These are phyloP conservation scores for Cymbopogon flexuosus DNA, from an alignment of 202 grass and related monocot genomes.

Conservation along the genomic window DNA sequence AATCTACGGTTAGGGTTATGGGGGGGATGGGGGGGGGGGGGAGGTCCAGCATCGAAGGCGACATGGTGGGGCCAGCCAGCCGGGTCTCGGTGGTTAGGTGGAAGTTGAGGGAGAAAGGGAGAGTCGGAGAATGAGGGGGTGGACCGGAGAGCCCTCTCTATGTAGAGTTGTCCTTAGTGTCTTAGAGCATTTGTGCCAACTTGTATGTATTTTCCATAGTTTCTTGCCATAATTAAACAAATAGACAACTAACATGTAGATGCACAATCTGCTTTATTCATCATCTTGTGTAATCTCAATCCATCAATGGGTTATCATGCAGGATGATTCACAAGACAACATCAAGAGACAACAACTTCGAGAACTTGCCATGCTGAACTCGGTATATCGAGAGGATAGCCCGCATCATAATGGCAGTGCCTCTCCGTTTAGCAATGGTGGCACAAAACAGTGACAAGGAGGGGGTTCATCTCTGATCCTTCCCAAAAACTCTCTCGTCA, in stretches of 20 bases:
- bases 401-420: constrained; percentile 29
- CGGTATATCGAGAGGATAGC: constrained; percentile 60
- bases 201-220: neutral
- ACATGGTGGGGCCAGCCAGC: neutral
- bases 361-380: constrained; percentile 81
- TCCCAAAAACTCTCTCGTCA: constrained; percentile 28
- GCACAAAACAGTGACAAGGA: constrained; percentile 50
- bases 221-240: neutral
- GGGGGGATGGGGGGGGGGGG: neutral
- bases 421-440: constrained; percentile 54
- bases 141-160: neutral
- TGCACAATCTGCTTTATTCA: neutral
- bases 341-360: constrained; percentile 76
- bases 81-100: neutral
- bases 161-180: too few species aligned
- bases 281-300: neutral
- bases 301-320: constrained; percentile 21
- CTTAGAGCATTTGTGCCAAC: neutral
- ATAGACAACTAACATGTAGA: neutral
- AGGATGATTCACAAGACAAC: constrained; percentile 77
- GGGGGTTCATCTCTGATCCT: constrained; percentile 2
- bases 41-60: neutral
- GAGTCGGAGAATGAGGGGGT: neutral
- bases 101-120: neutral
- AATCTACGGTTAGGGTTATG: neutral